Conservation (phyloP, 129 eudicot species). For the Flaveria bidentis region DNA sequence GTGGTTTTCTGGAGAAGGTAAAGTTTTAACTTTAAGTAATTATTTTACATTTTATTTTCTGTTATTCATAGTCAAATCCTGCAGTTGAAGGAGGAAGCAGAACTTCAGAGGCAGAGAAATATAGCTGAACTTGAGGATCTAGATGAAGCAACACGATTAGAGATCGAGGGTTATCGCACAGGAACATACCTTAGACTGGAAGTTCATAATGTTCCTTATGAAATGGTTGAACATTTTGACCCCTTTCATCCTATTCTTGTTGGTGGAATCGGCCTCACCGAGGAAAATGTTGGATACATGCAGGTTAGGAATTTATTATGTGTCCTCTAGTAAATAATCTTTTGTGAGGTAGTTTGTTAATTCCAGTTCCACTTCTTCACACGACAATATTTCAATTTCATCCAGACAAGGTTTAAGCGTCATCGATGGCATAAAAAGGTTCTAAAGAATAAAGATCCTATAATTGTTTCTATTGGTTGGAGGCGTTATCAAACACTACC, state of each 20-base stretch:
- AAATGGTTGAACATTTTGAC: slow-evolving; percentile 94
- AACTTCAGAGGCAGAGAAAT: slow-evolving; percentile 80
- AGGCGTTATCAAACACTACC: slow-evolving; percentile 94
- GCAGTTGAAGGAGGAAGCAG: slow-evolving; percentile 88
- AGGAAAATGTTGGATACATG: slow-evolving; percentile 97
- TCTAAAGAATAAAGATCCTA: slow-evolving; percentile 84
- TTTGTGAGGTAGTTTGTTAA: background rate
- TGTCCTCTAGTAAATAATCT: background rate
- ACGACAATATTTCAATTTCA: slow-evolving; percentile 4
- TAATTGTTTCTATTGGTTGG: slow-evolving; percentile 94
- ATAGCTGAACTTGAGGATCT: slow-evolving; percentile 81
- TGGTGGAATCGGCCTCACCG: slow-evolving; percentile 89
- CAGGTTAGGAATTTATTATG: slow-evolving; percentile 57
- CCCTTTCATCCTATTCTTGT: slow-evolving; percentile 90
- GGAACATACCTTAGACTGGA: slow-evolving; percentile 89
- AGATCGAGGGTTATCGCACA: slow-evolving; percentile 86
- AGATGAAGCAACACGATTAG: slow-evolving; percentile 79
- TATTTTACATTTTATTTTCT: background rate
- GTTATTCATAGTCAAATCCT: slow-evolving; percentile 19
- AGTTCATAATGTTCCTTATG: slow-evolving; percentile 80
- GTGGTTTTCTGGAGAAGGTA: slow-evolving; percentile 78
- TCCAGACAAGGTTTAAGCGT: slow-evolving; percentile 77
- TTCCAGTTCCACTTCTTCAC: background rate
- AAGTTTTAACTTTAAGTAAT: slow-evolving; percentile 8
- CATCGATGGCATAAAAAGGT: slow-evolving; percentile 98